Base-by-base conservation (phyloP, 2,329 filamentous ascomycete genomes). In the Dothideomycetes sp. region DNA sequence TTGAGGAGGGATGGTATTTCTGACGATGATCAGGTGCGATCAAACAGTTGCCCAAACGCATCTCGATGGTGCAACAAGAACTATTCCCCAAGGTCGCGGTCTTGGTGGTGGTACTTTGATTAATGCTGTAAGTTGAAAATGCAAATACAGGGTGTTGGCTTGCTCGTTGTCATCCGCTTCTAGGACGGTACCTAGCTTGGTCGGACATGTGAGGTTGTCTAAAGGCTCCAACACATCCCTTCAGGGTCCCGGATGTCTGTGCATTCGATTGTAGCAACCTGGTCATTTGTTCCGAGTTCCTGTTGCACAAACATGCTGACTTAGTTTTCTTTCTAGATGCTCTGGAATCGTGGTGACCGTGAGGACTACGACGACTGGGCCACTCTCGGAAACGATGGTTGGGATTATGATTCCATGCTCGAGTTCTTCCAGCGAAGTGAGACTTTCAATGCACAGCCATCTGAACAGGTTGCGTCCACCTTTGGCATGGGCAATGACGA, bases 361-460 rank as follows among this genome's bases (percentile, higher is more conserved):
- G 61, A 61, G 25, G 71, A 76, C 29, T 71, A 73, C 32, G 69
- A 80, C 54, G 65, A 64, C 0, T 80, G 75, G 76, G 68, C 67
- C 31, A 56, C 62, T 20, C 56, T 80, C 5, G 76, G 75, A 0
- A 79, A 78, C 46, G 40, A 48, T 1, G 76, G 73, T 2, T 80
- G 76, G 76, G 62, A 64, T 1, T 80, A 72, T 71, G 58, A 71
- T 23, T 62, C 61, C 5, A 47, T 72, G 24, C 52, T 59, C 8
- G 55, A 53, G 15, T 61, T 60, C 49, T 62, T 64, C 49, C 20
- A 25, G 6, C 20, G 33, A 29, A 50, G 42, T 38, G 52, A 63
- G 46, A 61, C 52, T 1, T 54, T 57, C 37, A 51, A 49, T 5
- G 54, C 57, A 28, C 53, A 59, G 7, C 24, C 40, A 12, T 60